Conservation (phyloP, 495 filamentous ascomycete species). For the Penicillium subrubescens region DNA sequence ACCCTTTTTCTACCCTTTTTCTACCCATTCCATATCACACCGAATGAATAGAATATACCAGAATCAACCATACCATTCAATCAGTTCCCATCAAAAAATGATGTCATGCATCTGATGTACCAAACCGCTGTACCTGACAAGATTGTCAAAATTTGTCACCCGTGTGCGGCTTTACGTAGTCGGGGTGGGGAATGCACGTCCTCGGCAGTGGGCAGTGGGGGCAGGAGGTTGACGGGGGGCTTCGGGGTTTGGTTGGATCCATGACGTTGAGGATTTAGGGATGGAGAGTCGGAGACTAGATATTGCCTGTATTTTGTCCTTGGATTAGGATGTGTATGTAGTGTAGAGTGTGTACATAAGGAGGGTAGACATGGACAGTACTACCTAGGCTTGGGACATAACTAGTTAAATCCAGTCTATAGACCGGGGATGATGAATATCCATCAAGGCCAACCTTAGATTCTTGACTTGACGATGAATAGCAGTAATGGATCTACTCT, state of each 20-base stretch:
- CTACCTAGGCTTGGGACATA: neutral
- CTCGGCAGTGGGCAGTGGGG: constrained; percentile 10
- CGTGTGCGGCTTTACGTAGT: constrained; percentile 21
- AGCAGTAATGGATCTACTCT: neutral
- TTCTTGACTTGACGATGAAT: neutral
- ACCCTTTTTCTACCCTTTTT: too few relatives aligned
- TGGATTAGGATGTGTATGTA: too few relatives aligned
- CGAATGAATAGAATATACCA: neutral
- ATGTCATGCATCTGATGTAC: constrained; percentile 14
- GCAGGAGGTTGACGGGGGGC: neutral
- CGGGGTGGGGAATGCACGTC: constrained; percentile 15
- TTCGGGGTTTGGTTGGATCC: neutral
- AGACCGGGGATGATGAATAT: neutral
- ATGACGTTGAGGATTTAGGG: neutral
- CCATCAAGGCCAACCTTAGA: neutral
- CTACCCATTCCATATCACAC: neutral
- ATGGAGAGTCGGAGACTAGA: neutral
- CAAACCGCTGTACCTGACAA: constrained; percentile 3
- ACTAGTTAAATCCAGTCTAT: neutral
- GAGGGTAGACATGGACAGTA: neutral
- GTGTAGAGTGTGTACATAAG: too few relatives aligned
- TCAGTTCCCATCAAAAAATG: neutral
- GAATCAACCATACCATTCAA: neutral
- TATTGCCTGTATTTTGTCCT: neutral
- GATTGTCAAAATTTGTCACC: neutral